A percentile compares a stretch with the other conserved stretches of the same genome.
Evolutionary conservation across 2,329 filamentous ascomycete species (phyloP).

Genomic region (Colletotrichum tropicicola): DNA sequence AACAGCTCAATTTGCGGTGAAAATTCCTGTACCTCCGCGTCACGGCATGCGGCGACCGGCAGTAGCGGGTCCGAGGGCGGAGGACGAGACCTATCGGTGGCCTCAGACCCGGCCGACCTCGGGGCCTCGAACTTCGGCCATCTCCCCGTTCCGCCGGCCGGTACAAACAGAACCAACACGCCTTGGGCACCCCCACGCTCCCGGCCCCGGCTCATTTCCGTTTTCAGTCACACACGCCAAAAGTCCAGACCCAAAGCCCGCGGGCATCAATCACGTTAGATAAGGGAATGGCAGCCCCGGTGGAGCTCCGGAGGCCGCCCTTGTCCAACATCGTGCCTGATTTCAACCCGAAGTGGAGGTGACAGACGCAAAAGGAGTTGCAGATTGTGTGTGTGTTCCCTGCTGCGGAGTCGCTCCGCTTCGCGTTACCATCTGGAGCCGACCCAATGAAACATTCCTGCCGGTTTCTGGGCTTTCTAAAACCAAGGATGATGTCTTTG

Average conservation of each 20-base stretch:
- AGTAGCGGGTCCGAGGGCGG: constrained; percentile 16
- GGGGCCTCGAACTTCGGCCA: constrained; percentile 15
- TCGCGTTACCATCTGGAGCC: not conserved
- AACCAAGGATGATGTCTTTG: constrained; percentile 6
- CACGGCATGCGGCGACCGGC: constrained; percentile 1
- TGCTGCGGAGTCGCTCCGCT: constrained; percentile 24
- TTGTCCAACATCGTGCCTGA: constrained; percentile 28
- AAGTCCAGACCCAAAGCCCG: not conserved
- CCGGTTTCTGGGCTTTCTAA: not conserved
- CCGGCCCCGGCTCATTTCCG: constrained; percentile 1
- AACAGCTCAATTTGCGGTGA: too few species aligned
- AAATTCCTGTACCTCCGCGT: not conserved
- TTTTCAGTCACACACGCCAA: not conserved
- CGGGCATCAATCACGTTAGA: not conserved
- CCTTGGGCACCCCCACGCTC: constrained; percentile 11
- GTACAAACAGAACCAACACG: not conserved
- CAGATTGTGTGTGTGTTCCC: constrained; percentile 13
- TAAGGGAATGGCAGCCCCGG: constrained; percentile 4
- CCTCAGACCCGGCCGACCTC: constrained; percentile 18
- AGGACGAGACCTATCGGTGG: not conserved
- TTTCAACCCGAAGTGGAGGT: constrained; percentile 26
- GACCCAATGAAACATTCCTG: constrained; percentile 4
- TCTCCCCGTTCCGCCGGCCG: constrained; percentile 5
- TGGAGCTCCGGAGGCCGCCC: constrained; percentile 7
- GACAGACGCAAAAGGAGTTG: constrained; percentile 14